These are phyloP conservation scores for Leishmania arabica DNA, from an alignment of 208 protist genomes.

Conservation along the genomic window DNA sequence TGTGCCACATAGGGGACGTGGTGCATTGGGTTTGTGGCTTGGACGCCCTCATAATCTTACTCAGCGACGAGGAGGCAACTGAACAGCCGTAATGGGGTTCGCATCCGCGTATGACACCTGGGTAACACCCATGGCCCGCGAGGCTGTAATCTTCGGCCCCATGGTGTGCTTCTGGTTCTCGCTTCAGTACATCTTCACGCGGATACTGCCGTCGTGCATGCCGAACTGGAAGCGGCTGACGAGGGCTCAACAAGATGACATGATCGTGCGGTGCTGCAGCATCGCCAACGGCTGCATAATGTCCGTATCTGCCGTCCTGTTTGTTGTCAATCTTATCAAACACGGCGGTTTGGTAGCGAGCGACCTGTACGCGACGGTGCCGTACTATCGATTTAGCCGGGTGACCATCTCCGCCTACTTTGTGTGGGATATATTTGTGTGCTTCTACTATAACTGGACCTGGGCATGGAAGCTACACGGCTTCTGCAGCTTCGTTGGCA, in stretches of 20 bases:
- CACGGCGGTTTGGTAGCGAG: conserved; percentile 34
- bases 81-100: conserved; percentile 41
- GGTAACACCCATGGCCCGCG: conserved; percentile 58
- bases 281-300: conserved; percentile 74
- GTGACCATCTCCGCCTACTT: conserved; percentile 80
- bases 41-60: not conserved
- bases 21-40: not conserved
- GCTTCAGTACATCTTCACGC: conserved; percentile 38
- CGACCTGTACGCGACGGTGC: conserved; percentile 55
- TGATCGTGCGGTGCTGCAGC: conserved; percentile 71
- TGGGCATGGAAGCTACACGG: conserved; percentile 77
- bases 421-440: conserved; percentile 80
- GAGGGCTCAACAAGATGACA: conserved; percentile 42
- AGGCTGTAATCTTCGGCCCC: conserved; percentile 52
- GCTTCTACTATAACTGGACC: conserved; percentile 75
- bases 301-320: conserved; percentile 62
- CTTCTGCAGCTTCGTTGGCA: conserved; percentile 64
- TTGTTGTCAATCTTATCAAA: conserved; percentile 41
- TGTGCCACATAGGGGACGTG: not conserved
- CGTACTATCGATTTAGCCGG: conserved; percentile 68
- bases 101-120: conserved; percentile 64
- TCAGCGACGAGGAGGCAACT: not conserved
- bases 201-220: conserved; percentile 36
- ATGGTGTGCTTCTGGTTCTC: conserved; percentile 67
- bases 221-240: conserved; percentile 42